phyloP scores from a whole-genome alignment of 257 asterid genomes.

The Paulownia fortunei region DNA sequence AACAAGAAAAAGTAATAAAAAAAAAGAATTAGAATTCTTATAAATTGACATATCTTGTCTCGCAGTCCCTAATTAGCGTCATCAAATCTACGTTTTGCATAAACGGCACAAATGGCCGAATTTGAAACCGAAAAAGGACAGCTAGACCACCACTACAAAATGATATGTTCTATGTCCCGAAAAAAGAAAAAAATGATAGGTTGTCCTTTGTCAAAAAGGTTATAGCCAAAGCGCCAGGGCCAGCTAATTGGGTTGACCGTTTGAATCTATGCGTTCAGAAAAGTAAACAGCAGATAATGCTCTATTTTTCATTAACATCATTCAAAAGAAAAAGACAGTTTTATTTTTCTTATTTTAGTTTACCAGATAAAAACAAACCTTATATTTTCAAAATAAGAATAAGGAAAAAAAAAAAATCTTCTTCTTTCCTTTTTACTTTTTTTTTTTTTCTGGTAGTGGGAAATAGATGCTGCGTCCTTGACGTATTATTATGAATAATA shows the following conservation, averaged over 20 bases:
- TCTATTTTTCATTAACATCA: background rate
- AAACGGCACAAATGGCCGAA: slow-evolving; percentile 26
- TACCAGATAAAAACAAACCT: background rate
- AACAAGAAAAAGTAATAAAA: background rate
- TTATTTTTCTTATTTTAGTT: background rate
- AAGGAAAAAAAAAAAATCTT: too few species aligned
- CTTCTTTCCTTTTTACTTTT: background rate
- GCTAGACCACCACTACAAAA: slow-evolving; percentile 16
- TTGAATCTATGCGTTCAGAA: slow-evolving; percentile 2
- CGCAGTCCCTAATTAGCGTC: background rate
- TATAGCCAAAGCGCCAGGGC: background rate
- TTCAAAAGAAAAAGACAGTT: background rate
- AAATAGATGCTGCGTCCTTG: background rate
- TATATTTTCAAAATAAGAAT: background rate
- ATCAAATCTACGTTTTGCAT: background rate
- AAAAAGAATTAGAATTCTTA: background rate
- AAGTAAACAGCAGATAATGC: background rate
- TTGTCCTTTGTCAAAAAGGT: background rate
- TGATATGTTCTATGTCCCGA: background rate
- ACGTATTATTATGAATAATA: background rate
- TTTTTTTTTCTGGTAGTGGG: background rate
- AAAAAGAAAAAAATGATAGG: slow-evolving; percentile 21
- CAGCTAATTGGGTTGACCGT: slow-evolving; percentile 27
- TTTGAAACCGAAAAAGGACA: slow-evolving; percentile 25
- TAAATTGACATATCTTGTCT: background rate